These are phyloP conservation scores for Trametes polyzona DNA, from an alignment of 1,284 basidiomycete species.

Conservation along the genomic window DNA sequence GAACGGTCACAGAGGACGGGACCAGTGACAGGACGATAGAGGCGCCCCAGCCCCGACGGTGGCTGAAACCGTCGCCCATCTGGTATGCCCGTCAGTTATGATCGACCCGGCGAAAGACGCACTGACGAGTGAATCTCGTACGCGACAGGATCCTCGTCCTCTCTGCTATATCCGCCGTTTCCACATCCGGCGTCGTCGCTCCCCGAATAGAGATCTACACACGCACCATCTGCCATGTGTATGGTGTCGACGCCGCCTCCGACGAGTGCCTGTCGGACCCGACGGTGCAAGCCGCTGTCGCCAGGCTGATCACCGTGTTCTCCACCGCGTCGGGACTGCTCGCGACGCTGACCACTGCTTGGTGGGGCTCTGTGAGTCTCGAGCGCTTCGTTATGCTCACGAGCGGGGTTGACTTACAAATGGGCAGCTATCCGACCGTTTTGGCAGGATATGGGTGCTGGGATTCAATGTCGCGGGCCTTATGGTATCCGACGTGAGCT, in stretches of 20 bases:
- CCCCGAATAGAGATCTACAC: slow-evolving; percentile 53
- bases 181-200: slow-evolving; percentile 31
- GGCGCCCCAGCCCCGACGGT: background rate
- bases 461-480: slow-evolving; percentile 64
- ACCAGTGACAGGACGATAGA: background rate
- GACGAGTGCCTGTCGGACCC: slow-evolving; percentile 16
- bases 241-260: slow-evolving; percentile 11
- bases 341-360: slow-evolving; percentile 75
- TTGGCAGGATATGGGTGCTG: slow-evolving; percentile 72
- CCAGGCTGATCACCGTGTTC: slow-evolving; percentile 47
- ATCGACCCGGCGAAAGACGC: background rate
- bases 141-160: slow-evolving; percentile 51
- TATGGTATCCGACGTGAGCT: slow-evolving; percentile 64
- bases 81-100: slow-evolving; percentile 5
- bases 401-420: background rate
- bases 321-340: slow-evolving; percentile 68
- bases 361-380: slow-evolving; percentile 77
- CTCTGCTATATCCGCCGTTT: slow-evolving; percentile 51
- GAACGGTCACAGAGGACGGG: no score
- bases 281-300: slow-evolving; percentile 13
- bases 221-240: slow-evolving; percentile 26
- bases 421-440: slow-evolving; percentile 71
- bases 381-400: slow-evolving; percentile 12
- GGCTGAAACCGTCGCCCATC: slow-evolving; percentile 18
- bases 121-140: no score